phyloP scores from a whole-genome alignment of 225 moss, liverwort and hornwort species.

The Straminergon stramineum region DNA sequence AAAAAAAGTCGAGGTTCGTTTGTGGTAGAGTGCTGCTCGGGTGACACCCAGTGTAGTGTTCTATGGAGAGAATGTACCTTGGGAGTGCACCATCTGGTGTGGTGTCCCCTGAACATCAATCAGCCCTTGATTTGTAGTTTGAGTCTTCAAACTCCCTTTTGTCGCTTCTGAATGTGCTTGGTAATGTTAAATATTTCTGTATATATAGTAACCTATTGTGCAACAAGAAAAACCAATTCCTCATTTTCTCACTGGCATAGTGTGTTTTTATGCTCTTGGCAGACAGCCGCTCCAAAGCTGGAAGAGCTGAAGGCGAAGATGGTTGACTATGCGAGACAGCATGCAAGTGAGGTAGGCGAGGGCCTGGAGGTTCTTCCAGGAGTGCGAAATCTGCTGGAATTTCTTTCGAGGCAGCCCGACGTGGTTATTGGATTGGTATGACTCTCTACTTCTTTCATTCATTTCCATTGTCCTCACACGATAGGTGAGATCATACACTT shows the following conservation, averaged over 20 bases:
- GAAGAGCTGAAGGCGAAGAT: slow-evolving; percentile 80
- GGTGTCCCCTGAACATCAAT: background rate
- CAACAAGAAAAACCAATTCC: background rate
- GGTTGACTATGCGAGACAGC: slow-evolving; percentile 68
- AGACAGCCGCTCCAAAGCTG: slow-evolving; percentile 71
- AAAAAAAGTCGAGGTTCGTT: background rate
- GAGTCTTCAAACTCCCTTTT: background rate
- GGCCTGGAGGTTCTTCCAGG: slow-evolving; percentile 87
- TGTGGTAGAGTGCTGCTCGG: background rate
- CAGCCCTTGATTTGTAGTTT: background rate
- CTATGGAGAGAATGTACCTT: background rate
- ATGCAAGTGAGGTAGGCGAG: slow-evolving; percentile 69
- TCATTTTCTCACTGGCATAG: slow-evolving; percentile 1
- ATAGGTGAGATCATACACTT: background rate
- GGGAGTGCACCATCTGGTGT: background rate
- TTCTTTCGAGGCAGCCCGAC: slow-evolving; percentile 55
- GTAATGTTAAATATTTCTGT: background rate
- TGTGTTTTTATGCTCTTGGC: slow-evolving; percentile 46
- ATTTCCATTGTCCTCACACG: background rate
- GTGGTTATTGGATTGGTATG: slow-evolving; percentile 71
- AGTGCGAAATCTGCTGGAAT: slow-evolving; percentile 53
- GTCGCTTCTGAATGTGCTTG: background rate
- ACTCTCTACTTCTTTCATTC: background rate
- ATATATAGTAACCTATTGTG: background rate
- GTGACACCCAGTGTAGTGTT: background rate